A percentile compares a stretch with the other conserved stretches of the same genome.
These are phyloP conservation scores for Grosmannia penicillata DNA, from an alignment of 2,329 filamentous ascomycete genomes.

Conservation along the genomic window DNA sequence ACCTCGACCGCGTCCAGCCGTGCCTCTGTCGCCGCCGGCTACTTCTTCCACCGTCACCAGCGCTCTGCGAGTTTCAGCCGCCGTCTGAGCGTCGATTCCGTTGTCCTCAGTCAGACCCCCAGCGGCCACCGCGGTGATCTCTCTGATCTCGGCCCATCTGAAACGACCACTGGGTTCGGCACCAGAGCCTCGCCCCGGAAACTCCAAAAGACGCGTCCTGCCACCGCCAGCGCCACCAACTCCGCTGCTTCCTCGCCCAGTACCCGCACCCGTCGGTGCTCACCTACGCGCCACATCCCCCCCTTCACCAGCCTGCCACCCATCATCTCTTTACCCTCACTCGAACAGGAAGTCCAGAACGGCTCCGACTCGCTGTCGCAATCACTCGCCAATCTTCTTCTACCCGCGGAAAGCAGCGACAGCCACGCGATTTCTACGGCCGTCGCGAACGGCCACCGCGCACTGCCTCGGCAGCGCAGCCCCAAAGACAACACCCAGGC, in stretches of 20 bases:
- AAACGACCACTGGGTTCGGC: slow-evolving; percentile 3
- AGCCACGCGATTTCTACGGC: too few relatives aligned
- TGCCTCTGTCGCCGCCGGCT: slow-evolving; percentile 15
- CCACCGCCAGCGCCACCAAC: neutral
- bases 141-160: neutral
- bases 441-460: too few relatives aligned
- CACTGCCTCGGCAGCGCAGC: slow-evolving; percentile 8
- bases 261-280: slow-evolving; percentile 9
- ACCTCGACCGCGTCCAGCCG: slow-evolving; percentile 36
- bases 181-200: slow-evolving; percentile 16
- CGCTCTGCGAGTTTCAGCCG: slow-evolving; percentile 20
- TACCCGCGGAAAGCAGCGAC: neutral
- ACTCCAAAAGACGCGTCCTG: slow-evolving; percentile 22
- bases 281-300: slow-evolving; percentile 14
- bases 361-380: slow-evolving; percentile 5
- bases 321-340: slow-evolving; percentile 25
- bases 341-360: slow-evolving; percentile 20
- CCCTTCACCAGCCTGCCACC: slow-evolving; percentile 24
- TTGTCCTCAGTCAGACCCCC: too few relatives aligned
- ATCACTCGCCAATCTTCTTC: slow-evolving; percentile 2
- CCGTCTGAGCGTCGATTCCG: slow-evolving; percentile 29
- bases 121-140: too few relatives aligned
- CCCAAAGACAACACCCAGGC: slow-evolving; percentile 9
- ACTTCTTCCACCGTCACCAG: slow-evolving; percentile 14
- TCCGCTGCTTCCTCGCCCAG: neutral